Conservation (phyloP, 2,329 filamentous ascomycete species). For the Zymoseptoria brevis region DNA sequence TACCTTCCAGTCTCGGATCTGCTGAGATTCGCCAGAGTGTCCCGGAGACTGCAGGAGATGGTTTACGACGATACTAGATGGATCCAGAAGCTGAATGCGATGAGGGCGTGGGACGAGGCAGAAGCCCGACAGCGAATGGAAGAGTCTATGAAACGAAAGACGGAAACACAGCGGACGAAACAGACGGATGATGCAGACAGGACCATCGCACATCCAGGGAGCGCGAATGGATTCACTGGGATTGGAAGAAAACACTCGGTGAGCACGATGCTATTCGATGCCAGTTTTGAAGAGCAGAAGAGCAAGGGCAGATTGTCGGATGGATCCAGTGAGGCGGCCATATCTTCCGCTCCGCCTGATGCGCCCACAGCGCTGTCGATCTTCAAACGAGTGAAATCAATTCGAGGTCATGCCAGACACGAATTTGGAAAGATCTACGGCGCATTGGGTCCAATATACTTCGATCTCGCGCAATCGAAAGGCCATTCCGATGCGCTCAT, state of each 20-base stretch:
- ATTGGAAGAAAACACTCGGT: conserved; percentile 26
- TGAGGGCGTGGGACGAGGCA: conserved; percentile 85
- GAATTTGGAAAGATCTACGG: conserved; percentile 89
- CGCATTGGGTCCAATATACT: conserved; percentile 82
- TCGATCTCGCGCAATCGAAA: conserved; percentile 64
- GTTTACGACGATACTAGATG: conserved; percentile 96
- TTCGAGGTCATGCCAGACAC: conserved; percentile 74
- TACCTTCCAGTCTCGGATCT: conserved; percentile 80
- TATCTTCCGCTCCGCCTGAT: conserved; percentile 43
- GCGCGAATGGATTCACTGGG: conserved; percentile 31
- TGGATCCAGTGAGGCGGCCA: conserved; percentile 71
- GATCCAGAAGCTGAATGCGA: conserved; percentile 75
- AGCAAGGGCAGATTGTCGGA: conserved; percentile 47
- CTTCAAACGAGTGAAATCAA: conserved; percentile 63
- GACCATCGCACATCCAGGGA: conserved; percentile 29
- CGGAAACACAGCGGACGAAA: conserved; percentile 48
- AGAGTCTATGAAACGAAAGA: conserved; percentile 50
- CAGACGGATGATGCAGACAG: conserved; percentile 34
- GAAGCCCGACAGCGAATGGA: conserved; percentile 79
- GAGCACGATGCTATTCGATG: conserved; percentile 65
- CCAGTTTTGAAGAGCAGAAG: conserved; percentile 57
- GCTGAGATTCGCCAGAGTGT: conserved; percentile 75
- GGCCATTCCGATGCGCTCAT: conserved; percentile 73
- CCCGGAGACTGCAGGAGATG: conserved; percentile 88
- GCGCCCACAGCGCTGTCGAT: conserved; percentile 59